Conservation (phyloP, 148 eudicot species). For the Fagopyrum tataricum region DNA sequence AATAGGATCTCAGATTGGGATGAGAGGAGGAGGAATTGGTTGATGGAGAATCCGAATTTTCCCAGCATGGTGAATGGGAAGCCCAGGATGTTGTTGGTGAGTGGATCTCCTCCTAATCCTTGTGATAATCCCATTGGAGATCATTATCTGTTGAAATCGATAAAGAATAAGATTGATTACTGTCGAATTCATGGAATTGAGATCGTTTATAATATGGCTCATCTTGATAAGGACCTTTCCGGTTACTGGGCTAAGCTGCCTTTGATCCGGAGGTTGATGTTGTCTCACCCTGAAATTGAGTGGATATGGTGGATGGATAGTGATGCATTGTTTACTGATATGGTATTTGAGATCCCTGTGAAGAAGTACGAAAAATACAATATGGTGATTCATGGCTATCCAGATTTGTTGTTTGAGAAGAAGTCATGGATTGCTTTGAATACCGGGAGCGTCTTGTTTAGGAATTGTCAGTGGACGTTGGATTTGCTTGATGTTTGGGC, state of each 20-base stretch:
- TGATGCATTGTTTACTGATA: slow-evolving; percentile 87
- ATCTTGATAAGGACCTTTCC: slow-evolving; percentile 57
- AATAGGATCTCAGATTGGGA: slow-evolving; percentile 63
- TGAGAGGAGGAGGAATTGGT: slow-evolving; percentile 35
- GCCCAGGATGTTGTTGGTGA: slow-evolving; percentile 51
- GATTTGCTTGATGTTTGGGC: slow-evolving; percentile 90
- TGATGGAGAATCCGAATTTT: slow-evolving; percentile 29
- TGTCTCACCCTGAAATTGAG: slow-evolving; percentile 80
- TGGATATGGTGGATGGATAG: slow-evolving; percentile 95
- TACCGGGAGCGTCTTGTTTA: slow-evolving; percentile 72
- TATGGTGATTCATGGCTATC: slow-evolving; percentile 72
- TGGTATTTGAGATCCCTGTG: slow-evolving; percentile 66
- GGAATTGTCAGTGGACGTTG: slow-evolving; percentile 85
- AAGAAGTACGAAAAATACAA: slow-evolving; percentile 42
- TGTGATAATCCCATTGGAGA: slow-evolving; percentile 85
- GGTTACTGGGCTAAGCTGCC: slow-evolving; percentile 86
- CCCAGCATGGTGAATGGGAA: slow-evolving; percentile 35
- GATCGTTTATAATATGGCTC: slow-evolving; percentile 70
- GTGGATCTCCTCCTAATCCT: slow-evolving; percentile 69
- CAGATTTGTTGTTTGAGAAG: slow-evolving; percentile 63
- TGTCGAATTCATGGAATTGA: slow-evolving; percentile 76
- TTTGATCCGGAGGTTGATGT: slow-evolving; percentile 58
- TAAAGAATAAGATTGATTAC: slow-evolving; percentile 87
- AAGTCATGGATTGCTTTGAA: slow-evolving; percentile 85
- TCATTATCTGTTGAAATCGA: slow-evolving; percentile 62